phyloP scores from a whole-genome alignment of 1,284 basidiomycete species.

The Ganoderma lingzhi region DNA sequence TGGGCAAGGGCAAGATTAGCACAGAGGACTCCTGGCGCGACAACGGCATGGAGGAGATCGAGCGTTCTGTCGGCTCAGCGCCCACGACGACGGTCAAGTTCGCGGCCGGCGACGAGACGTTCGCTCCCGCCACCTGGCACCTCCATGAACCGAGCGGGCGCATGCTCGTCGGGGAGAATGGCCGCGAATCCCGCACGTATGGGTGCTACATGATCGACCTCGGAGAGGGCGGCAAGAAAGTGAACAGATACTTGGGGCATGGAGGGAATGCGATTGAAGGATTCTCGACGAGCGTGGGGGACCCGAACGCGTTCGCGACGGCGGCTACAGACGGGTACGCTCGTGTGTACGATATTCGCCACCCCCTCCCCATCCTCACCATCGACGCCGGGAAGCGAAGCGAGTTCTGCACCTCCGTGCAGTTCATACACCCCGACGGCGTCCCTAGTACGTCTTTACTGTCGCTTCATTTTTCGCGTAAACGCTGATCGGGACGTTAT shows the following conservation, averaged over 20 bases:
- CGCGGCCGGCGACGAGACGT: slow-evolving; percentile 15
- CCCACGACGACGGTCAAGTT: slow-evolving; percentile 38
- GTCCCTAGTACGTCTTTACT: slow-evolving; percentile 35
- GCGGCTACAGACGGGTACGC: slow-evolving; percentile 46
- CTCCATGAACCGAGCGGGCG: slow-evolving; percentile 39
- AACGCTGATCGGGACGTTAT: neutral
- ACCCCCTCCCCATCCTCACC: slow-evolving; percentile 36
- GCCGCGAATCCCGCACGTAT: slow-evolving; percentile 28
- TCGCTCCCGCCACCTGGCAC: slow-evolving; percentile 41
- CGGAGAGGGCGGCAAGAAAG: slow-evolving; percentile 40
- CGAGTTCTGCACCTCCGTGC: slow-evolving; percentile 27
- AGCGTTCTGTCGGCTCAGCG: slow-evolving; percentile 42
- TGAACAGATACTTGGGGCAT: slow-evolving; percentile 47
- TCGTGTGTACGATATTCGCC: slow-evolving; percentile 48
- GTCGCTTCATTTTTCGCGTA: neutral
- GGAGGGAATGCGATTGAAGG: slow-evolving; percentile 39
- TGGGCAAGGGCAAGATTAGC: slow-evolving; percentile 26
- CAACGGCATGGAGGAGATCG: slow-evolving; percentile 38
- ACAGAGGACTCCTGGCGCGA: slow-evolving; percentile 40
- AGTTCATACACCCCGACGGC: slow-evolving; percentile 37
- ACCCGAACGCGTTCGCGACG: slow-evolving; percentile 48
- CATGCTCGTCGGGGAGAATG: slow-evolving; percentile 41
- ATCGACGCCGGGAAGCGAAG: slow-evolving; percentile 30
- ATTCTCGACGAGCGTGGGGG: slow-evolving; percentile 44
- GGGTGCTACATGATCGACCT: slow-evolving; percentile 44